Base-by-base conservation (phyloP, 192 early-diverging fungal genomes). In the Coemansia biformis region DNA sequence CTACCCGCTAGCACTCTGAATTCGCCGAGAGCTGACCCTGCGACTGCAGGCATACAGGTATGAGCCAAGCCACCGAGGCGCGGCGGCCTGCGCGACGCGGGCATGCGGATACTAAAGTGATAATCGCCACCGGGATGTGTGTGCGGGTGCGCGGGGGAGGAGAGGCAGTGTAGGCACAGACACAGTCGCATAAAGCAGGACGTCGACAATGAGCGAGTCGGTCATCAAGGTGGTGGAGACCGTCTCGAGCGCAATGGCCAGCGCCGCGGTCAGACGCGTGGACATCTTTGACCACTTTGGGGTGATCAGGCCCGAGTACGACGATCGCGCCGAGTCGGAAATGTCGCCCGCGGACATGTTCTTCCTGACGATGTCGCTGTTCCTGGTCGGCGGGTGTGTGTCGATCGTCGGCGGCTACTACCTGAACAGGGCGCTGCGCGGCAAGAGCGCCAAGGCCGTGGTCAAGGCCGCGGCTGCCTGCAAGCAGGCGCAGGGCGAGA, bases 261-360 rank as follows among this genome's bases (percentile, higher is more conserved):
- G 46, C 36, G 67, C 40, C 10, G 46, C 29, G 4, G 44, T 51
- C 1, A 52, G 46, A 8, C 32, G 31, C 18, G 48, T 52, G 9
- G 69, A 73, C 43, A 73, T 73, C 23, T 73, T 73, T 29, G 51
- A 73, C 46, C 36, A 73, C 14, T 60, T 61, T 53, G 69, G 69
- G 8, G 57, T 73, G 31, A 73, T 73, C 54, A 73, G 40, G 46
- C 61, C 69, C 12, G 69, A 64, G 53, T 59, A 47, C 36, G 69
- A 73, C 46, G 62, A 73, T 54, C 69, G 69, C 22, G 35, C 62
- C n/a, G 44, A 73, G 30, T 65, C 69, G 13, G 69, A 73, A 50
- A 73, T 73, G 69, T 73, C 69, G 24, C 69, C 69, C 10, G 69
- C 69, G 2, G 69, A 73, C 15, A 73, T 73, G 69, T 60, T 65